Base-by-base conservation (phyloP, 2,329 filamentous ascomycete genomes). In the Samsoniella hepiali region DNA sequence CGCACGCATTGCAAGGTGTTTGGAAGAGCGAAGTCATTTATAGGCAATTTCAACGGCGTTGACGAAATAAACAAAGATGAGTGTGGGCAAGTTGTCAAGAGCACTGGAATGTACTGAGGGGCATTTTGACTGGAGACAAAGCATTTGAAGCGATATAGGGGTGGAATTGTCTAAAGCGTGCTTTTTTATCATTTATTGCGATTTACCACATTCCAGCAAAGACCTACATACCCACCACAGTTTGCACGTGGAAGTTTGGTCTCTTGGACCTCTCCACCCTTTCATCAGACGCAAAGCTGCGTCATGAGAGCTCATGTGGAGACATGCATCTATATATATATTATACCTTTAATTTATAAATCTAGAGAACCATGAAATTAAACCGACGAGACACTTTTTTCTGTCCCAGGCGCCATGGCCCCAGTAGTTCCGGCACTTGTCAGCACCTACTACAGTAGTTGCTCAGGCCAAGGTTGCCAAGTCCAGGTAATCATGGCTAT, bases 1-100 rank as follows among this genome's bases (percentile, higher is more conserved):
- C 15, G 38, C 36, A 47, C n/a, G n/a, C 42, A 50, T 49, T 47
- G 59, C n/a, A 49, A 40, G 51, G 40, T 62, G 51, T 62, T 62
- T 7, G 50, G 58, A 47, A 34, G 10, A 15, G 40, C 38, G 29
- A 55, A 56, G 42, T 5, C 10, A 49, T 45, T 56, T 56, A 29
- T 57, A 31, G 62, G 55, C 55, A 47, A 58, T 59, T 58, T 63
- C n/a, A 58, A 55, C 7, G 62, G 62, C 38, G 55, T 59, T 58
- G 62, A 47, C 40, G 13, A 40, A 27, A 27, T 42, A 63, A 63
- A 63, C 45, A 63, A 63, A 58, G 49, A 61, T 27, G 29, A 6
- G 11, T 51, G 60, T 62, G 60, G 60, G 38, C 42, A 55, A 44
- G 29, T 4, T 47, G 34, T 51, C 49, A 36, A 47, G 36, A 47